Conservation (phyloP, 345 rosid genomes). For the Lepidium africanum region DNA sequence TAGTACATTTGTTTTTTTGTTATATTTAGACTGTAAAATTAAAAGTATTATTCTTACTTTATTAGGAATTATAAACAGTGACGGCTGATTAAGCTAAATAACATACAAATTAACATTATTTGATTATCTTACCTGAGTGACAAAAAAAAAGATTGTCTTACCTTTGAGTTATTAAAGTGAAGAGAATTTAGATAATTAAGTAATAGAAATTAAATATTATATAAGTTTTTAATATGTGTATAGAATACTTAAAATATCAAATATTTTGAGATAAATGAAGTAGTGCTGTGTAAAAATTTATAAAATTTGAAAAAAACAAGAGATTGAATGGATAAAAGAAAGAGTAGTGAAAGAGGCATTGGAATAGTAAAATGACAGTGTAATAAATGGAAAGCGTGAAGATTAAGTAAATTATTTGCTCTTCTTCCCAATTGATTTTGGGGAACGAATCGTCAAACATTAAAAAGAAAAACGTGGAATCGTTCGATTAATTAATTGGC, state of each 20-base stretch:
- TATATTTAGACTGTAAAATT: background rate
- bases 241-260: too few relatives aligned
- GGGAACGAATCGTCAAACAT: background rate
- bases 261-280: too few relatives aligned
- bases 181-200: too few relatives aligned
- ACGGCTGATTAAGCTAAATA: background rate
- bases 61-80: background rate
- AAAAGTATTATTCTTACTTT: slow-evolving; percentile 1
- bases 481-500: background rate
- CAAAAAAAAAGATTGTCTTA: too few relatives aligned
- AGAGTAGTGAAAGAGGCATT: slow-evolving; percentile 20
- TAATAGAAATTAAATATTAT: too few relatives aligned
- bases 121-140: too few relatives aligned
- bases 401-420: slow-evolving; percentile 28
- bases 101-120: background rate
- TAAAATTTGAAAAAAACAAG: background rate
- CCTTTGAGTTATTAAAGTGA: too few relatives aligned
- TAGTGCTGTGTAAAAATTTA: background rate
- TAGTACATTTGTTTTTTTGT: slow-evolving; percentile 1
- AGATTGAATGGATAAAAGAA: slow-evolving; percentile 9
- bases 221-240: too few relatives aligned
- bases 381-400: slow-evolving; percentile 31
- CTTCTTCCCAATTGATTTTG: slow-evolving; percentile 24
- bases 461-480: background rate
- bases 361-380: slow-evolving; percentile 28